Base-by-base conservation (phyloP, 1,139 yeast genomes). In the Yamadazyma pseudoaaseri region DNA sequence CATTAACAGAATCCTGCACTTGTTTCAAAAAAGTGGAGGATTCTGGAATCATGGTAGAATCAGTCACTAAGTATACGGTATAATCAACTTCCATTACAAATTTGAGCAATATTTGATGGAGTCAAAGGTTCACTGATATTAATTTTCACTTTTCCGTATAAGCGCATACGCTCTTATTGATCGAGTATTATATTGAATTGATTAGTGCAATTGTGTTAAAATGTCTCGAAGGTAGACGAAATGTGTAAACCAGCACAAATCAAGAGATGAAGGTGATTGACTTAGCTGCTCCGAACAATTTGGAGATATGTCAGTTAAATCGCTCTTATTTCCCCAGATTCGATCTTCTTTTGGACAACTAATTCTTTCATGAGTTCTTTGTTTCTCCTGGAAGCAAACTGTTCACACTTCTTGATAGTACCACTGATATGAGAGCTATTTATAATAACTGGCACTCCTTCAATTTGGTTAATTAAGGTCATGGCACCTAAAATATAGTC, bases 391-490 rank as follows among this genome's bases (percentile, higher is more conserved):
- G 80, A 73, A 0, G 84, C 82, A 41, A 67, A 76, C 45, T 79
- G 73, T 53, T 89, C 95, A 49, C 95, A 75, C 52, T 87, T 87
- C 53, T 81, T 83, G 29, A 92, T 89, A 0, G 97, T 89, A 0
- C 97, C 97, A 49, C 95, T 81, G 0, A 86, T 80, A 41, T 85
- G 82, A 2, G 75, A 61, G 26, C 86, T 81, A 35, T 80, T 68
- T 6, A 89, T 56, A 4, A 83, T 71, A 7, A 81, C 78, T 4
- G 65, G 62, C 22, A 56, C 54, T n/a, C 73, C 76, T 20, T 70
- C 79, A 2, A 87, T 49, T 18, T 62, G 60, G 29, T 65, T 69
- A n/a, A 87, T 74, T 39, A 84, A 63, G 0, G 86, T 70, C 43
- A 90, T 54, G 0, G 95, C 86, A 0, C 84, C 89, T 44, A 86